Base-by-base conservation (phyloP, 2,329 filamentous ascomycete genomes). In the Chaetomium sp. region DNA sequence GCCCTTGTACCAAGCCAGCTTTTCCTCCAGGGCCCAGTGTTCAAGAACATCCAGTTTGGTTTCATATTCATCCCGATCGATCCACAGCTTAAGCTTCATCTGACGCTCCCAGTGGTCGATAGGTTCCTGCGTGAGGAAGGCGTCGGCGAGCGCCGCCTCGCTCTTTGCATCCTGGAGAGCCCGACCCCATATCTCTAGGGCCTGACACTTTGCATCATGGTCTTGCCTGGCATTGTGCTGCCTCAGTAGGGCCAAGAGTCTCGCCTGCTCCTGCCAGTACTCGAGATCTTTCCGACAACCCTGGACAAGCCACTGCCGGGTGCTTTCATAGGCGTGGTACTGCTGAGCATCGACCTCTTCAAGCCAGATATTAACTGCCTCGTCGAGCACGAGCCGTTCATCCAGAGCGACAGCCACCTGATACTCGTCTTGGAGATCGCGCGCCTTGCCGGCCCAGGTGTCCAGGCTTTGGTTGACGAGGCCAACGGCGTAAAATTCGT, bases 11-110 rank as follows among this genome's bases (percentile, higher is more conserved):
- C 66, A 67, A 4, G 54, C 62, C 1, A 67, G 60, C 45, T 63
- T 63, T 50, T 68, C 65, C 34, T 63, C 59, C 36, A 67, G 60
- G 5, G 61, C 51, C 68, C 68, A 70, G 42, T 63, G 59, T 10
- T 61, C 61, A 7, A 68, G 42, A 6, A 63, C 57, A 1, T 55
- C 49, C 4, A 33, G 14, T 54, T 65, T 63, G 12, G 59, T 59
- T 33, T 60, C 47, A 27, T 54, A 54, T 2, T 60, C 54, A 10
- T 61, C 59, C 5, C 57, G 44, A 11, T 52, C 56, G 7, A 52
- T 50, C 38, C 62, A 67, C 0, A 59, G 19, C 7, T 50, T 59
- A 2, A 70, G 64, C 35, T 60, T 62, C 34, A 64, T 59, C 59
- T 66, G 65, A 33, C 62, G 61, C 11, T 55, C 55, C 69, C 69